Percentiles rank a stretch among this genome's conserved stretches.
Evolutionary conservation across 768 basidiomycete species (phyloP).

Genomic region (Termitomyces sp.): DNA sequence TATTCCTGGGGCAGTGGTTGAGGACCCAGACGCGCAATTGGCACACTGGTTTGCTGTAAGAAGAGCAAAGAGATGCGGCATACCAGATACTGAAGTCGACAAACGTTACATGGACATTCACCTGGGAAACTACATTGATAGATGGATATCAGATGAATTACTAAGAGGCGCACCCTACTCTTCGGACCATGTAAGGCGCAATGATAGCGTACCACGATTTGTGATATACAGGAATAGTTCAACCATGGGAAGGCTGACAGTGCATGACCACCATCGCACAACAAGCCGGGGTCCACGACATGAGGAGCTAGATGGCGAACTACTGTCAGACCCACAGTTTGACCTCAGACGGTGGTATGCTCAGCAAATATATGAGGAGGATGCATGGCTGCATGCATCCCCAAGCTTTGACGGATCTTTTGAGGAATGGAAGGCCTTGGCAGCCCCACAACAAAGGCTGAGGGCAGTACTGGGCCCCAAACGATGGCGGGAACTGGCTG

Average conservation of each 20-base stretch:
- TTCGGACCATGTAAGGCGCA: not conserved
- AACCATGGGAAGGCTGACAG: not conserved
- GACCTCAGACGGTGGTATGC: not conserved
- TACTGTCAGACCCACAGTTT: not conserved
- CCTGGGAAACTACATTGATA: not conserved
- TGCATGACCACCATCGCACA: not conserved
- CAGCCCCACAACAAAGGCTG: not conserved
- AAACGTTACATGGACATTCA: not conserved
- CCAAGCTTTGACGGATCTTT: not conserved
- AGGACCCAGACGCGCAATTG: not conserved
- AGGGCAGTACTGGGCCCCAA: not conserved
- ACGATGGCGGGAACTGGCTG: not conserved
- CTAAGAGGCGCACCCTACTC: not conserved
- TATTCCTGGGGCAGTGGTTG: not conserved
- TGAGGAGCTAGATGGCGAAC: not conserved
- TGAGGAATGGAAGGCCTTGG: not conserved
- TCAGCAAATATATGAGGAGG: not conserved
- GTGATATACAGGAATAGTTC: too few relatives aligned
- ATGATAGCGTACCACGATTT: too few relatives aligned
- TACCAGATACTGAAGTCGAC: accelerated
- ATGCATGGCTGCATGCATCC: not conserved
- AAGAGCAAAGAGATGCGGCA: not conserved
- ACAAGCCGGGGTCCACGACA: not conserved
- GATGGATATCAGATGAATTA: not conserved
- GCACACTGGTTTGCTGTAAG: not conserved